Base-by-base conservation (phyloP, 2,329 filamentous ascomycete species). In the Calonectria henricotiae region DNA sequence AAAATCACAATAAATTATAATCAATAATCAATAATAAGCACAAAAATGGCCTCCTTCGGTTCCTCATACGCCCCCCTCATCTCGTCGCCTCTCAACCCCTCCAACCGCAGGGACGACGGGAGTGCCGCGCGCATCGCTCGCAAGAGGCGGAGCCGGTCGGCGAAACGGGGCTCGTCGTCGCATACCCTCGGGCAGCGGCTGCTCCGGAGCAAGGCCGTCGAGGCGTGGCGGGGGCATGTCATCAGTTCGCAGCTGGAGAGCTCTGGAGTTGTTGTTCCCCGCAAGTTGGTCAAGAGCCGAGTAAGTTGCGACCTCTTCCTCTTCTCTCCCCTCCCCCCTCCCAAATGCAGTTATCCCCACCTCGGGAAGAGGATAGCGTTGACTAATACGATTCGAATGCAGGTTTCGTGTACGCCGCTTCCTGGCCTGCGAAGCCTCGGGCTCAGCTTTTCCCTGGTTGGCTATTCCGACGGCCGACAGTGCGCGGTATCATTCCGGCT, bases 191-290 rank as follows among this genome's bases (percentile, higher is more conserved):
- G 83, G 0, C 79, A 86, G 73, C 78, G 78, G 35, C 74, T 86
- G 20, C 80, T 86, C 67, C 79, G 85, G 32, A 78, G 81, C 67
- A 85, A 85, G 71, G 85, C 83, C 1, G 83, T 82, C 5, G 78
- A 79, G 64, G 84, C 84, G 6, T 85, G 83, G 83, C 79, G 77
- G 20, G 80, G 79, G 37, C 79, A 82, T 73, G 76, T 79, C 15
- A 72, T 81, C 47, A 76, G 73, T 47, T 74, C 76, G 20, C 79
- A 80, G 60, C 72, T 78, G 47, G 77, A 78, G 62, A 69, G 61
- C 3, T 62, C 65, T 2, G 72, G 69, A 15, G 69, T 54, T n/a
- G 43, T 12, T 32, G 5, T 55, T n/a, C 72, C 46, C 49, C 68
- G 47, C 8, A 69, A 51, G 51, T 65, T 60, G 25, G 15, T 62